Conservation (phyloP, 148 eudicot species). For the Silene latifolia region DNA sequence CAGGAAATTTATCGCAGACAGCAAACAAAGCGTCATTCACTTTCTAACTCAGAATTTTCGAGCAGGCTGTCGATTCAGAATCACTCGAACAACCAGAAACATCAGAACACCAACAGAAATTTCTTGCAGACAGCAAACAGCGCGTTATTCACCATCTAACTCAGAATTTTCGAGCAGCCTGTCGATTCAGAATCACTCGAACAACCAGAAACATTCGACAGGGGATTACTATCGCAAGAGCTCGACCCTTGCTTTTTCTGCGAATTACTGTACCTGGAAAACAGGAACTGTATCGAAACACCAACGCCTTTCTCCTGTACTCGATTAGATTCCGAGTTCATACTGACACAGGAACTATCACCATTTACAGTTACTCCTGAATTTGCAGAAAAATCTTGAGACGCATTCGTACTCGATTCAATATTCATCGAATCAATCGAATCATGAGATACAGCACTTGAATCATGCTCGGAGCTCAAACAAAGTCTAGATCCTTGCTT, state of each 20-base stretch:
- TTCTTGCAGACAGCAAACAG: too few species aligned
- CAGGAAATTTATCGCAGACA: background rate
- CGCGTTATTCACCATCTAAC: background rate
- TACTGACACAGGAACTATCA: background rate
- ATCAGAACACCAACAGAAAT: too few species aligned
- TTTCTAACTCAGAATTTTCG: conserved; percentile 5
- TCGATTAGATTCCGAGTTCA: conserved; percentile 1
- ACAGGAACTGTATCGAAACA: conserved; percentile 25
- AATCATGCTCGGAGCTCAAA: conserved; percentile 5
- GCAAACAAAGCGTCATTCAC: background rate
- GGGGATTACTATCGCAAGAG: conserved; percentile 14
- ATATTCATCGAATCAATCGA: conserved; percentile 21
- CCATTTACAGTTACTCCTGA: background rate
- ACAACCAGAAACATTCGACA: conserved; percentile 7
- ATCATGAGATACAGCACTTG: conserved; percentile 12
- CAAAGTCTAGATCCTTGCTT: conserved; percentile 52
- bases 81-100: conserved; percentile 17
- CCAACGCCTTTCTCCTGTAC: conserved; percentile 14
- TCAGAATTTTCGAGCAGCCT: conserved; percentile 18
- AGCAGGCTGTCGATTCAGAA: conserved; percentile 25
- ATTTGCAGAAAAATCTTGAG: background rate
- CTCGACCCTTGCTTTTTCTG: conserved; percentile 12
- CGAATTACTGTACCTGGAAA: conserved; percentile 30
- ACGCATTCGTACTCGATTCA: conserved; percentile 13
- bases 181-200: conserved; percentile 28